Conservation (phyloP, 352 stramenopile genomes). For the Blastocystis sp. region DNA sequence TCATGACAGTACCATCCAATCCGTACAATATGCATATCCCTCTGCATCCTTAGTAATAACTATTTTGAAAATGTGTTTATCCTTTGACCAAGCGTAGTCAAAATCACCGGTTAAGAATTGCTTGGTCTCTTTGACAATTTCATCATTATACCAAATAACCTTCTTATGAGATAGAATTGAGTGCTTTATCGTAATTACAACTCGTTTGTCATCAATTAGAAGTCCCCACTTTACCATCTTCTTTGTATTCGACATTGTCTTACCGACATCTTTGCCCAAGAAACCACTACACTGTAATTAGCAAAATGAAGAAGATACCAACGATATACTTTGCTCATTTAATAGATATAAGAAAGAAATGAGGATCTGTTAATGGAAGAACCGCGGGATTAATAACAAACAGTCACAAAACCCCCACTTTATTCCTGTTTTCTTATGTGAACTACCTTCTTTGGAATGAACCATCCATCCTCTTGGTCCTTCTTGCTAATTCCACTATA, state of each 20-base stretch:
- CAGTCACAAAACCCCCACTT: no score
- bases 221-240: conserved; percentile 46
- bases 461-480: background rate
- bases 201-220: conserved; percentile 34
- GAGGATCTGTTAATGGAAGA: no score
- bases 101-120: conserved; percentile 13
- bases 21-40: conserved; percentile 3
- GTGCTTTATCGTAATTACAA: conserved; percentile 40
- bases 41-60: conserved; percentile 8
- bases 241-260: conserved; percentile 46
- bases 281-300: background rate
- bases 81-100: conserved; percentile 21
- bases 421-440: background rate
- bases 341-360: no score
- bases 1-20: background rate
- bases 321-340: no score
- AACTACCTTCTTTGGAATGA: background rate
- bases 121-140: conserved; percentile 32
- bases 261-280: conserved; percentile 38
- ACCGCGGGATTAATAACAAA: no score
- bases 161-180: conserved; percentile 47
- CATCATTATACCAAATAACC: conserved; percentile 32
- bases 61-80: conserved; percentile 24
- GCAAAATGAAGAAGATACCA: background rate
- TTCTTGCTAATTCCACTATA: background rate